A percentile compares a stretch with the other conserved stretches of the same genome.
Evolutionary conservation across 2,329 filamentous ascomycete genomes (phyloP).

Genomic region (Neonectria magnoliae): DNA sequence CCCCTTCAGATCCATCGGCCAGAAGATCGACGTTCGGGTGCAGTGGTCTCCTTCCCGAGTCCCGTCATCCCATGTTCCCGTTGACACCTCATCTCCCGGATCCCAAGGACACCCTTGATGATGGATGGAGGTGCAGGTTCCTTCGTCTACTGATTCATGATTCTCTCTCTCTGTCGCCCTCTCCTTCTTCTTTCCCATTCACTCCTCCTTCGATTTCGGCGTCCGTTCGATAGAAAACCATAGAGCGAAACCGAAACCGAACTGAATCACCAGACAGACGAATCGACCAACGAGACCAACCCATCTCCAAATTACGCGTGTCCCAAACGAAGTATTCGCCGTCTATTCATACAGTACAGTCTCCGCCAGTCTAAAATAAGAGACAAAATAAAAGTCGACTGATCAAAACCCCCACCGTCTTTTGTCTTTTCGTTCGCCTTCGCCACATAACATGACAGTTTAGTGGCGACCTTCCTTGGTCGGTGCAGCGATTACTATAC

Average conservation of each 20-base stretch:
- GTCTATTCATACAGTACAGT: background rate
- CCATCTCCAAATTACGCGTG: background rate
- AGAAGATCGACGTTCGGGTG: constrained; percentile 14
- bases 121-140: background rate
- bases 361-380: constrained; percentile 14
- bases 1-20: background rate
- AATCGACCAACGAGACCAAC: background rate
- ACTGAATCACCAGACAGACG: background rate
- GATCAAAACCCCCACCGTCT: background rate
- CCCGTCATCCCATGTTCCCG: constrained; percentile 6
- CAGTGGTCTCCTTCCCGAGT: background rate
- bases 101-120: background rate
- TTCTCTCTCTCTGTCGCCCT: background rate
- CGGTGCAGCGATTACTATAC: background rate
- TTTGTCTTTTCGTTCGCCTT: background rate
- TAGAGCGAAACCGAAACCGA: background rate
- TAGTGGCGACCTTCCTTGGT: background rate
- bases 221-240: background rate
- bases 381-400: background rate
- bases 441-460: background rate
- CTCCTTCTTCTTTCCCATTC: too few relatives aligned
- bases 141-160: background rate
- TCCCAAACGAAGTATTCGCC: background rate
- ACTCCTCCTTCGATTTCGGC: background rate
- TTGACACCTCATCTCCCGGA: background rate